Percentiles rank a stretch among this genome's conserved stretches.
phyloP scores from a whole-genome alignment of 2,329 filamentous ascomycete species.

The Ceratocystis harringtonii region DNA sequence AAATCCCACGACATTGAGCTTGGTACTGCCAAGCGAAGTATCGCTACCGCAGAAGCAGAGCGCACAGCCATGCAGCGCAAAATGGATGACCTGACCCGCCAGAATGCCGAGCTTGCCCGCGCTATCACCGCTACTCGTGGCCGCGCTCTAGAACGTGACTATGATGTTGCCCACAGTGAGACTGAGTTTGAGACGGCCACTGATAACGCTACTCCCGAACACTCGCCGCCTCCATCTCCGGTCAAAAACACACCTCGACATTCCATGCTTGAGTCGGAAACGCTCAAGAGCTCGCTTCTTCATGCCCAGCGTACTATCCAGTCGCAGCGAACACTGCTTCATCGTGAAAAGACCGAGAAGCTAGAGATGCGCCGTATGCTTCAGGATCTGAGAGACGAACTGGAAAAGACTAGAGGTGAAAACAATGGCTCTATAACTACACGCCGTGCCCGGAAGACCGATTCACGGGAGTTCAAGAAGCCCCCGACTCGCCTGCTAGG shows the following conservation, averaged over 20 bases:
- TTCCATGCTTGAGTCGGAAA: conserved; percentile 85
- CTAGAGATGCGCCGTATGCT: conserved; percentile 88
- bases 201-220: conserved; percentile 65
- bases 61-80: conserved; percentile 64
- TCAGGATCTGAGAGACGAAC: conserved; percentile 84
- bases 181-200: conserved; percentile 49
- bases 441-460: conserved; percentile 45
- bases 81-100: conserved; percentile 71
- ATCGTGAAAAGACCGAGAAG: conserved; percentile 97
- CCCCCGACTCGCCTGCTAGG: conserved; percentile 58
- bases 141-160: conserved; percentile 49
- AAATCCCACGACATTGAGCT: conserved; percentile 86
- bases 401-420: conserved; percentile 55
- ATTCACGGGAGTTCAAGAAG: conserved; percentile 63
- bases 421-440: conserved; percentile 30
- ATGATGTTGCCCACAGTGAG: conserved; percentile 41
- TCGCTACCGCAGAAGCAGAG: conserved; percentile 65
- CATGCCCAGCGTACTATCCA: conserved; percentile 96
- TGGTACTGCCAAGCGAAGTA: conserved; percentile 65
- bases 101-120: conserved; percentile 82
- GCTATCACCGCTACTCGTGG: conserved; percentile 63
- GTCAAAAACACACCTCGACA: conserved; percentile 77
- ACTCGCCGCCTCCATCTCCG: conserved; percentile 80
- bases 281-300: conserved; percentile 79
- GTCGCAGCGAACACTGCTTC: conserved; percentile 83